Percentiles rank a stretch among this genome's conserved stretches.
phyloP scores from a whole-genome alignment of 805 yeast genomes.

The Saccharomycopsis oosterbeekiorum region DNA sequence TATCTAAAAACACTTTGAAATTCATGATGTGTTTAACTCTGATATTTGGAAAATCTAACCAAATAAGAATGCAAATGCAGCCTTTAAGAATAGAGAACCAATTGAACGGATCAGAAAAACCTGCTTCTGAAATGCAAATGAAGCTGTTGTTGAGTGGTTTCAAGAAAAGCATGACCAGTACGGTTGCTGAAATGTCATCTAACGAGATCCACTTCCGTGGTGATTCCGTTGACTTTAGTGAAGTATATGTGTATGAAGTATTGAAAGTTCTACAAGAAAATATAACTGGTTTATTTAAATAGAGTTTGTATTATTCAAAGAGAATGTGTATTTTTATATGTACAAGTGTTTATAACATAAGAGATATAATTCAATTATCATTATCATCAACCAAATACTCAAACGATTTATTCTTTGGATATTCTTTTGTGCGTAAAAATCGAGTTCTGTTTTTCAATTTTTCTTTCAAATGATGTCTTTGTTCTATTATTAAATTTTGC shows the following conservation, averaged over 20 bases:
- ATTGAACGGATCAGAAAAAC: constrained; percentile 8
- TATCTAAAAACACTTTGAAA: constrained; percentile 7
- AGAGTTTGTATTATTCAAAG: not conserved
- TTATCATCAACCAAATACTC: not conserved
- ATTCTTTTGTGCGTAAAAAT: constrained; percentile 1
- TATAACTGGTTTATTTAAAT: not conserved
- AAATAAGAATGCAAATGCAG: constrained; percentile 4
- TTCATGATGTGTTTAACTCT: not conserved
- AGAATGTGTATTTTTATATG: not conserved
- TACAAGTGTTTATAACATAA: not conserved
- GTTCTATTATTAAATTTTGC: not conserved
- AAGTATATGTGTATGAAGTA: not conserved
- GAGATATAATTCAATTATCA: no score
- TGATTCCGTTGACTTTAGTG: not conserved
- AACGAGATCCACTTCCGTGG: not conserved
- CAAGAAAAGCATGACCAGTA: not conserved
- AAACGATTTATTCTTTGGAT: not conserved
- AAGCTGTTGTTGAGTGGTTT: not conserved
- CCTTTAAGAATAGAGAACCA: constrained; percentile 17
- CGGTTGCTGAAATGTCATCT: not conserved
- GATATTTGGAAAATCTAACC: not conserved
- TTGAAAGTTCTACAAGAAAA: not conserved
- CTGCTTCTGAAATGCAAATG: constrained; percentile 6
- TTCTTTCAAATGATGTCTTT: constrained; percentile 1
- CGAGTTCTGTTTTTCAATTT: constrained; percentile 7